Base-by-base conservation (phyloP, 352 stramenopile genomes). In the Globisporangium uncinulatum region DNA sequence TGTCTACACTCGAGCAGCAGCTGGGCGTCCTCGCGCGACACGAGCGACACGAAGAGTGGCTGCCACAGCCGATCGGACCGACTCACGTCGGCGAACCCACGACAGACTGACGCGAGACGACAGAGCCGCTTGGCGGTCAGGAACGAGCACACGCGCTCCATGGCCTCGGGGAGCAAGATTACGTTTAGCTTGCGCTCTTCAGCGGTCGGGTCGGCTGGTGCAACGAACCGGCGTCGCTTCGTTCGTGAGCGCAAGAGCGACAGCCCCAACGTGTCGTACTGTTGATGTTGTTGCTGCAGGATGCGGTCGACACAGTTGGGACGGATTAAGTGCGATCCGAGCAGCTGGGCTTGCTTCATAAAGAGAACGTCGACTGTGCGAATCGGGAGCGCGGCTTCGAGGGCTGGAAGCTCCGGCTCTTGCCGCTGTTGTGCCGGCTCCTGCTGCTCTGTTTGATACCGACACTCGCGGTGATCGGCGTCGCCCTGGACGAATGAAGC, bases 71-170 rank as follows among this genome's bases (percentile, higher is more conserved):
- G 62, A 2, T 65, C 50, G 1, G 61, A 67, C 3, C 49, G 61
- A 37, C 70, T 74, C 17, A 88, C 52, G 9, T 67, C 45, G 1
- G 69, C 69, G 62, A 88, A 84, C 0, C 50, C 59, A 4, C 61
- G 66, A 51, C 75, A 86, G 13, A 90, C 77, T 4, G 83, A 60
- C 4, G 77, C 66, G 14, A 90, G 68, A 10, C 79, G 75, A 54
- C 69, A 78, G 17, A 90, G 74, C 3, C 79, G 71, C 67, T 88
- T 90, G 11, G 77, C 75, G 41, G 69, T 90, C 74, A 90, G 81
- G 48, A 76, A 87, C 1, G 79, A 86, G 31, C 70, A 87, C 32
- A 90, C 74, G 1, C 63, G 65, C 57, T 88, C 77, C 77, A 88
- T 87, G 7, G 87, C 65, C 42, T 90, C 77, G 0, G 77, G 75